phyloP scores from a whole-genome alignment of 208 protist species.

The Acanthamoeba culbertsoni region DNA sequence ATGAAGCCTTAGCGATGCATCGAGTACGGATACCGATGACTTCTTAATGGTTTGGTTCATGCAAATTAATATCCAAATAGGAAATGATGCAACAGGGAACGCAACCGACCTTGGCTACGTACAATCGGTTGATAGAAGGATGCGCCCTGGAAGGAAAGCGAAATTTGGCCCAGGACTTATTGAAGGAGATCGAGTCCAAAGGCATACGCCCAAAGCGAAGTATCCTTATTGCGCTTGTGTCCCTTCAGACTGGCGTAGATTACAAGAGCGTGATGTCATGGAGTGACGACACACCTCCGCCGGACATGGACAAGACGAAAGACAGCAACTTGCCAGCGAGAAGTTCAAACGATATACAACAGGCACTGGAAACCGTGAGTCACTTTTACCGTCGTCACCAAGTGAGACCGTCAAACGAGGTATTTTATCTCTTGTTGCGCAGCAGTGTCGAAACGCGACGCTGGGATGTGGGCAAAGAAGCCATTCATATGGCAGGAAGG shows the following conservation, averaged over 20 bases:
- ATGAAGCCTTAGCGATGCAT: neutral
- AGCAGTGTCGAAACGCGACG: no score
- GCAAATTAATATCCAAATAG: neutral
- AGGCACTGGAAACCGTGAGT: no score
- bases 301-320: no score
- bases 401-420: no score
- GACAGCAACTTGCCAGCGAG: no score
- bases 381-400: no score
- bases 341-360: no score
- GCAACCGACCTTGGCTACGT: neutral
- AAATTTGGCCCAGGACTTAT: neutral
- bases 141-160: neutral
- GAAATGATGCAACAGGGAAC: neutral
- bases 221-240: neutral
- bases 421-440: no score
- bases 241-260: neutral
- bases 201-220: neutral
- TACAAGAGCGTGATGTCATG: no score
- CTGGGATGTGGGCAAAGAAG: no score
- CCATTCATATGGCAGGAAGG: no score
- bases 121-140: neutral
- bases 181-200: neutral
- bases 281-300: no score
- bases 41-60: neutral
- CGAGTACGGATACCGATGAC: neutral